phyloP scores from a whole-genome alignment of 1,139 yeast genomes.

The Hyphopichia buzzinii region DNA sequence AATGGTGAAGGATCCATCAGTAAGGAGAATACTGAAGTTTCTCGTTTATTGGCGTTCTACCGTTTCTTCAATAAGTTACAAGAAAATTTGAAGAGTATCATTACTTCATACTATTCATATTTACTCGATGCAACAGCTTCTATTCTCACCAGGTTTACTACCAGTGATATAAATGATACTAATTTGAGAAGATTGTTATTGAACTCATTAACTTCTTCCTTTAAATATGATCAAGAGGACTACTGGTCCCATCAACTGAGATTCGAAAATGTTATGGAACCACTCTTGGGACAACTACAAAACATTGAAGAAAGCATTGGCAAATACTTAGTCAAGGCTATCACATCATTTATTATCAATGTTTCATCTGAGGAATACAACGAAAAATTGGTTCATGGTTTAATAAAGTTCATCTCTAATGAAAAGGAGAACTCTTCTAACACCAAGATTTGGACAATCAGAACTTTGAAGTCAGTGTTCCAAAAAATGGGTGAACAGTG shows the following conservation, averaged over 20 bases:
- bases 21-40: constrained; percentile 42
- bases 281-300: constrained; percentile 63
- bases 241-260: constrained; percentile 90
- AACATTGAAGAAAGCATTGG: constrained; percentile 70
- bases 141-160: constrained; percentile 49
- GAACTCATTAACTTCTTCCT: constrained; percentile 71
- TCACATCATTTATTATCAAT: constrained; percentile 70
- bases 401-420: constrained; percentile 39
- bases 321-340: constrained; percentile 74
- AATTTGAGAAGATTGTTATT: constrained; percentile 70
- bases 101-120: constrained; percentile 86
- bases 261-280: constrained; percentile 65
- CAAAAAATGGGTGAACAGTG: constrained; percentile 94
- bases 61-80: constrained; percentile 83
- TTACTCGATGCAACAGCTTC: constrained; percentile 68
- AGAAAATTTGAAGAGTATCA: constrained; percentile 78
- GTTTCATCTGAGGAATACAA: constrained; percentile 85
- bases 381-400: constrained; percentile 38
- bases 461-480: constrained; percentile 76
- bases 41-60: constrained; percentile 72
- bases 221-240: constrained; percentile 87
- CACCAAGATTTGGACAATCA: constrained; percentile 79
- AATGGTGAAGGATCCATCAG: constrained; percentile 68
- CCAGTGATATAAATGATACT: constrained; percentile 42
- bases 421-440: constrained; percentile 29